Evolutionary conservation across 2,329 filamentous ascomycete genomes (phyloP).

Genomic region (Penicillium thymicola): DNA sequence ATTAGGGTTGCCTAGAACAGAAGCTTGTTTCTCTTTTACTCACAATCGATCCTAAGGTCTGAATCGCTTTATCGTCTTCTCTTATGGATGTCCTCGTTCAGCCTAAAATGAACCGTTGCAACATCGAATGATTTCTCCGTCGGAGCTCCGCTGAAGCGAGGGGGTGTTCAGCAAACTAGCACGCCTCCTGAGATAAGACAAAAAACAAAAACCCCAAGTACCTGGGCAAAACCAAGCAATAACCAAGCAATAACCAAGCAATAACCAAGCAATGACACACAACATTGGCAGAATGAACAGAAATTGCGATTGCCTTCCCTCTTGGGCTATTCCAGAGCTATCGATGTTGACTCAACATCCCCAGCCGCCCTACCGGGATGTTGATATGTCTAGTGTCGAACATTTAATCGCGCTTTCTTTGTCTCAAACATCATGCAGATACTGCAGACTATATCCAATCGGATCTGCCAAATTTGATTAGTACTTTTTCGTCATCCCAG

Average conservation of each 20-base stretch:
- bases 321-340: background rate
- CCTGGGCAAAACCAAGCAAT: no score
- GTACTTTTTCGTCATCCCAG: background rate
- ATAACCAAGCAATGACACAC: background rate
- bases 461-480: background rate
- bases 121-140: constrained; percentile 10
- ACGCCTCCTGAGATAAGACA: constrained; percentile 8
- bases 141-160: constrained; percentile 19
- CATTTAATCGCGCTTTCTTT: background rate
- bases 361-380: constrained; percentile 4
- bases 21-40: background rate
- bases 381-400: constrained; percentile 7
- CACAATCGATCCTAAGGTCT: background rate
- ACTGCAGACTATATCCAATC: constrained; percentile 13
- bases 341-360: background rate
- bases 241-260: background rate
- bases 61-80: background rate
- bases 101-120: background rate
- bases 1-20: background rate
- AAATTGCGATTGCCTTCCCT: background rate
- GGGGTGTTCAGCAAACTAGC: background rate
- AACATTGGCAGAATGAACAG: background rate
- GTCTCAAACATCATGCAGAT: constrained; percentile 16
- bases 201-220: background rate
- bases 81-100: background rate